A percentile compares a stretch with the other conserved stretches of the same genome.
Conservation (phyloP, 2,329 filamentous ascomycete genomes). For the Paramyrothecium roridum region DNA sequence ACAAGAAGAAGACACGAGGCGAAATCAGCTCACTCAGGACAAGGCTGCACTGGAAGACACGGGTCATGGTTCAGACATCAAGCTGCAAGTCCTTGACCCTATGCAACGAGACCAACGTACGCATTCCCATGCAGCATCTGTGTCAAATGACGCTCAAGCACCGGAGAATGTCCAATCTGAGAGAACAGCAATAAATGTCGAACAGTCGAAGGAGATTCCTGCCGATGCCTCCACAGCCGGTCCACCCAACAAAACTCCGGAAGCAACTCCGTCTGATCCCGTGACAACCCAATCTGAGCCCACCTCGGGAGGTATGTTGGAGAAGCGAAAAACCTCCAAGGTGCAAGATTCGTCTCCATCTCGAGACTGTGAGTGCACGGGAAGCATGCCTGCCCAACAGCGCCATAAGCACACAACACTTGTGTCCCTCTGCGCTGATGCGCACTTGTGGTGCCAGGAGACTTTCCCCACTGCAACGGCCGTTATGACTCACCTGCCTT, state of each 20-base stretch:
- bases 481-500: constrained; percentile 63
- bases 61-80: neutral
- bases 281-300: too few relatives aligned
- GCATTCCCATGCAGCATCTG: neutral
- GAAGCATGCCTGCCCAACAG: neutral
- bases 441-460: constrained; percentile 59
- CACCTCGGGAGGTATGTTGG: too few relatives aligned
- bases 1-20: constrained; percentile 5
- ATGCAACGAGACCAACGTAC: neutral
- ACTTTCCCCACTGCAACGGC: constrained; percentile 69
- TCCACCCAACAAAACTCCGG: neutral
- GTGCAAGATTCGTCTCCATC: neutral
- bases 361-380: neutral
- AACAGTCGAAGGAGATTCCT: neutral
- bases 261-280: neutral
- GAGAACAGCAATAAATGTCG: neutral
- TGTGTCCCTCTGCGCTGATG: constrained; percentile 41
- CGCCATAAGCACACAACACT: constrained; percentile 39
- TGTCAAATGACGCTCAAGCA: neutral
- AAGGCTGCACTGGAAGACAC: constrained; percentile 4
- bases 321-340: neutral
- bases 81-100: neutral
- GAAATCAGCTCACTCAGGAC: neutral
- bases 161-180: too few relatives aligned
- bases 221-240: neutral